Evolutionary conservation across 306 rosid genomes (phyloP).

Genomic region (Erythrophleum fordii): DNA sequence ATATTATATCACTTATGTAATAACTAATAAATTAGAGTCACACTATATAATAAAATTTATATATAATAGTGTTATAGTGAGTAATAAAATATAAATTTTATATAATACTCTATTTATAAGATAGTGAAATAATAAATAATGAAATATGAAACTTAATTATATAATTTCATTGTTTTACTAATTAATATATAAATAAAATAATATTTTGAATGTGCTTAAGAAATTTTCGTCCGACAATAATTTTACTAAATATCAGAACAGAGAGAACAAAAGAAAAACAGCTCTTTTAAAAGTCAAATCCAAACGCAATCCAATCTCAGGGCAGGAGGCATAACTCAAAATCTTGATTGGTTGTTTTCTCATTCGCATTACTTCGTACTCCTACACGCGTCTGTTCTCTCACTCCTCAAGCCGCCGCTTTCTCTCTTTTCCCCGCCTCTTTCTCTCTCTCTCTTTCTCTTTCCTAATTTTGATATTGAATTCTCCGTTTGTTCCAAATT

Average conservation of each 20-base stretch:
- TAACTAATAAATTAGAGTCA: no score
- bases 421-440: neutral
- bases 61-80: no score
- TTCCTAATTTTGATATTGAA: conserved; percentile 32
- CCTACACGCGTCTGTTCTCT: conserved; percentile 11
- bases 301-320: conserved; percentile 10
- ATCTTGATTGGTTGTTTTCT: conserved; percentile 15
- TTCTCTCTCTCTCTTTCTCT: neutral
- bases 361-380: neutral
- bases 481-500: conserved; percentile 3
- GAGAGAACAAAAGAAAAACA: neutral
- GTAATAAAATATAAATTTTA: no score
- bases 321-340: neutral
- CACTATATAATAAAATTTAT: no score
- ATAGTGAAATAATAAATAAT: no score
- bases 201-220: no score
- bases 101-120: no score
- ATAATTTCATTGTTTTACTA: no score
- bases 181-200: no score
- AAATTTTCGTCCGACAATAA: neutral
- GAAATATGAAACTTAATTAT: no score
- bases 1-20: no score
- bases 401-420: neutral
- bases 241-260: neutral
- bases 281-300: neutral